Evolutionary conservation across 2,329 filamentous ascomycete genomes (phyloP).

Genomic region (Botrytis sinoallii): DNA sequence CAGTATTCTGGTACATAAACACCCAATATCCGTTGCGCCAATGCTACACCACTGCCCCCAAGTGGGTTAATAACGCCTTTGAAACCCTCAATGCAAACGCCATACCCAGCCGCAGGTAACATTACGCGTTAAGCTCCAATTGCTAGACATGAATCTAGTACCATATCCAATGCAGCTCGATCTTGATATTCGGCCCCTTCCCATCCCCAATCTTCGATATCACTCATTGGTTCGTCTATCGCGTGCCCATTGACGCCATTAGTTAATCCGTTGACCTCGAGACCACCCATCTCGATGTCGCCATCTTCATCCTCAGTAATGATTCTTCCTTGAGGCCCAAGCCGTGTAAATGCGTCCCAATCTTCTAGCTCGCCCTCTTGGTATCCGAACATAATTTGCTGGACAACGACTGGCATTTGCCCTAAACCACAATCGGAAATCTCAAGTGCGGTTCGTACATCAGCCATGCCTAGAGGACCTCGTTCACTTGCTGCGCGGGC

Average conservation of each 20-base stretch:
- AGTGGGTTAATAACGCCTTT: constrained; percentile 12
- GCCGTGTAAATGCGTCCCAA: constrained; percentile 55
- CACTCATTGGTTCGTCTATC: constrained; percentile 49
- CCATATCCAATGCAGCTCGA: constrained; percentile 50
- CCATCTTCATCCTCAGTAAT: constrained; percentile 35
- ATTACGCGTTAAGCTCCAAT: constrained; percentile 29
- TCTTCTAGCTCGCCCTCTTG: constrained; percentile 73
- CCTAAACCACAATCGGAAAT: constrained; percentile 73
- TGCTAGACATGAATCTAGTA: constrained; percentile 45
- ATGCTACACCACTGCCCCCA: constrained; percentile 21
- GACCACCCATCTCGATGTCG: constrained; percentile 40
- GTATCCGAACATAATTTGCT: constrained; percentile 67
- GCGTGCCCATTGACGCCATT: constrained; percentile 41
- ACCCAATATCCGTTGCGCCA: constrained; percentile 23
- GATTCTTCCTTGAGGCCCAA: constrained; percentile 37
- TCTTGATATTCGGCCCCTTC: constrained; percentile 56
- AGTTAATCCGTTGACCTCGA: constrained; percentile 39
- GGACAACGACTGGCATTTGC: constrained; percentile 72
- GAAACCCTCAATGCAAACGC: constrained; percentile 24
- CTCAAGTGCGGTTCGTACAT: constrained; percentile 72
- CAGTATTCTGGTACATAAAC: constrained; percentile 26
- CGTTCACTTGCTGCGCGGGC: constrained; percentile 71
- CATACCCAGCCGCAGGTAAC: constrained; percentile 24
- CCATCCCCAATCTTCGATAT: constrained; percentile 61
- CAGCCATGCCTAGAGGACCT: constrained; percentile 70